Base-by-base conservation (phyloP, 1,284 basidiomycete genomes). In the Marasmius tenuissimus region DNA sequence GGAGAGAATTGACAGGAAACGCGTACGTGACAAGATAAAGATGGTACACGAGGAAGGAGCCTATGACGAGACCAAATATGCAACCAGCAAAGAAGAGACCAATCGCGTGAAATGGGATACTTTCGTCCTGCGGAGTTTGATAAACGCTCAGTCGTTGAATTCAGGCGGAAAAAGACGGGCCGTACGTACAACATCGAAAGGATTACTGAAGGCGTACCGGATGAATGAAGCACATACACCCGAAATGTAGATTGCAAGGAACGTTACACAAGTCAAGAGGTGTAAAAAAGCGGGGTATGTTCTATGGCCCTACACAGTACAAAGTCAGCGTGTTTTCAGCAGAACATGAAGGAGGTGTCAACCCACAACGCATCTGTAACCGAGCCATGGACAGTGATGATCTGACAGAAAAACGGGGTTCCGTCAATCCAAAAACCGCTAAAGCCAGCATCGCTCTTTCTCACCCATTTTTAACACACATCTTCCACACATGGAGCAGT, bases 361-460 rank as follows among this genome's bases (percentile, higher is more conserved):
- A 34, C 87, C 71, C 70, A 91, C 91, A 57, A 96, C 84, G 73
- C 94, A 96, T 70, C 83, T 89, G 58, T 80, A 77, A 45, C 86
- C 91, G 14, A 96, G 77, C 94, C 94, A 96, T 3, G 89, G 89
- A 71, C 94, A 96, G 71, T 96, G 94, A 71, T 96, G 94, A 72
- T 96, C 93, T 92, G 64, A 22, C 7, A 37, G 18, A 57, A 27
- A n/a, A 9, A 42, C 40, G 22, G 57, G 12, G 65, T 39, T 64
- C 27, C 34, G 47, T 69, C 69, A 67, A 66, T 62, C 27, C 51
- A 1, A 55, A 7, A 47, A 11, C 18, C 27, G 38, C 9, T 55
- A 35, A 37, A 59, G 51, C 54, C 57, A 45, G n/a, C 33, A 18
- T 49, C 10, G 73, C 85, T 27, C 27, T 27, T 27, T 27, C 27